phyloP scores from a whole-genome alignment of 352 stramenopile species.

The Pythium myriotylum region DNA sequence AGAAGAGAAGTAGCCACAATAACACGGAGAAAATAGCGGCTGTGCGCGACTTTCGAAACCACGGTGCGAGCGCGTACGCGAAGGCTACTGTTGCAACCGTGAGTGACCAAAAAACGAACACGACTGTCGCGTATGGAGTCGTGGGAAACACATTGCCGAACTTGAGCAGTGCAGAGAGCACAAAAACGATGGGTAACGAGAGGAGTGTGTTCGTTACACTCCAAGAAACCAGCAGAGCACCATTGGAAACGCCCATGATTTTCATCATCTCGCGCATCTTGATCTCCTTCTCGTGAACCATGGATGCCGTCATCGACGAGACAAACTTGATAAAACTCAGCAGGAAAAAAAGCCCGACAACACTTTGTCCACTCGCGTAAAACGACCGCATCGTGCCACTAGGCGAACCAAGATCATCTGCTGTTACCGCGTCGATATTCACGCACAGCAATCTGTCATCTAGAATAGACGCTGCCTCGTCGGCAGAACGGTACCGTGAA shows the following conservation, averaged over 20 bases:
- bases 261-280: conserved; percentile 80
- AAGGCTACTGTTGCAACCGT: conserved; percentile 65
- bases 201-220: conserved; percentile 50
- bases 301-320: conserved; percentile 62
- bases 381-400: conserved; percentile 38
- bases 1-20: conserved; percentile 74
- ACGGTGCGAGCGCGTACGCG: conserved; percentile 64
- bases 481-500: not conserved
- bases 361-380: conserved; percentile 46
- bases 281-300: conserved; percentile 86
- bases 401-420: conserved; percentile 27
- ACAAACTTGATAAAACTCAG: conserved; percentile 56
- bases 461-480: conserved; percentile 15
- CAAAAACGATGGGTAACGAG: conserved; percentile 37
- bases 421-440: conserved; percentile 9
- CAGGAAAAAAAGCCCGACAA: conserved; percentile 47
- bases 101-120: conserved; percentile 69
- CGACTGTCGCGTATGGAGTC: conserved; percentile 55
- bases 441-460: conserved; percentile 31
- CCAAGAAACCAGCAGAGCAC: conserved; percentile 67
- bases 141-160: conserved; percentile 68
- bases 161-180: conserved; percentile 41
- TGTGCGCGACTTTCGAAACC: conserved; percentile 70
- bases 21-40: conserved; percentile 67
- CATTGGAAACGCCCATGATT: conserved; percentile 79